Evolutionary conservation across 1,284 basidiomycete genomes (phyloP).

Genomic region (Ceratobasidium sp.): DNA sequence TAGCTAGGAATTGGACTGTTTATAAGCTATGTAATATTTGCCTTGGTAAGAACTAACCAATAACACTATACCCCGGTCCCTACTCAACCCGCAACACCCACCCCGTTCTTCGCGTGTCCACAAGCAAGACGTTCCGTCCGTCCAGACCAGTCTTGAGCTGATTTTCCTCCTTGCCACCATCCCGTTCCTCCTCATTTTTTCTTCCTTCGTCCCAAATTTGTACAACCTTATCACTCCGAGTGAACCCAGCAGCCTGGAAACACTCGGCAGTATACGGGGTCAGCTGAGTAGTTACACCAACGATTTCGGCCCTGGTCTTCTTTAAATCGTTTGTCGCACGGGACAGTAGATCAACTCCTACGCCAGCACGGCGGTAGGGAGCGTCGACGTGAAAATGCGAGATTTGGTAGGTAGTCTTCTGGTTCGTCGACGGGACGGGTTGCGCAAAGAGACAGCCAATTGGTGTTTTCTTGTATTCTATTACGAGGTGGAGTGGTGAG

Average conservation of each 20-base stretch:
- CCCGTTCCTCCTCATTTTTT: neutral
- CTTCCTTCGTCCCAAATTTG: conserved; percentile 31
- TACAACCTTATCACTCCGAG: neutral
- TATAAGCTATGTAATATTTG: too few relatives aligned
- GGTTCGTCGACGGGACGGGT: neutral
- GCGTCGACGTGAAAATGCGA: conserved; percentile 39
- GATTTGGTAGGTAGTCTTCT: conserved; percentile 4
- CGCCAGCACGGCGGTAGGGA: conserved; percentile 36
- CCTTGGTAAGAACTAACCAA: too few relatives aligned
- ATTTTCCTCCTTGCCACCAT: neutral
- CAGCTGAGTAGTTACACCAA: conserved; percentile 21
- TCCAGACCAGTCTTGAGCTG: neutral
- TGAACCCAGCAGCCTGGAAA: conserved; percentile 22
- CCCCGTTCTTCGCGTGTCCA: conserved; percentile 32
- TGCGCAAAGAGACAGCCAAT: conserved; percentile 25
- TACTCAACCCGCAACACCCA: conserved; percentile 16
- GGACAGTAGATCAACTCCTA: conserved; percentile 29
- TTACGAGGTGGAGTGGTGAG: conserved; percentile 20
- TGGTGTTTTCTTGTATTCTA: conserved; percentile 39
- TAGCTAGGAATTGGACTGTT: too few relatives aligned
- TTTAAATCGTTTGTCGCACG: neutral
- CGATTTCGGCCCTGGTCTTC: conserved; percentile 13
- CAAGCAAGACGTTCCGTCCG: conserved; percentile 3
- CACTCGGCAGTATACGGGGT: conserved; percentile 38
- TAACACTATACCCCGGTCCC: neutral